Evolutionary conservation across 495 filamentous ascomycete species (phyloP).

Genomic region (Trypethelium eluteriae): DNA sequence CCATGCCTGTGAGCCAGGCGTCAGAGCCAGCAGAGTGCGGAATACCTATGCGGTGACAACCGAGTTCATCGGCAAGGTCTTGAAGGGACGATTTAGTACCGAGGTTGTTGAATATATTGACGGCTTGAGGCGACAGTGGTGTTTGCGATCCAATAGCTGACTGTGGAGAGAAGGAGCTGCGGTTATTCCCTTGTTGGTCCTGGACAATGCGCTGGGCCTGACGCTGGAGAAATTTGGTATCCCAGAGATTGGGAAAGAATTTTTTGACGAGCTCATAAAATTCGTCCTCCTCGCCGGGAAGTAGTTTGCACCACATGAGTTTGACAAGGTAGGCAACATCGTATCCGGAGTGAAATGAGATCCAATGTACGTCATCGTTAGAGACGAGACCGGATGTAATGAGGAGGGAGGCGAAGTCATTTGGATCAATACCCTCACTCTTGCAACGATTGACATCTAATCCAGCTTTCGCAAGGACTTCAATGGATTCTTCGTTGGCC

Average conservation of each 20-base stretch:
- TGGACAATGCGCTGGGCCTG: constrained; percentile 51
- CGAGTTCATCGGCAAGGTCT: constrained; percentile 86
- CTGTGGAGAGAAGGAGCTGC: constrained; percentile 32
- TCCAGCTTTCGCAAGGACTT: constrained; percentile 75
- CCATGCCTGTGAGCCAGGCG: constrained; percentile 70
- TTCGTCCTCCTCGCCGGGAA: constrained; percentile 79
- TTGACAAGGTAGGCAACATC: constrained; percentile 97
- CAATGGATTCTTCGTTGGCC: constrained; percentile 89
- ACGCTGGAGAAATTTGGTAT: constrained; percentile 97
- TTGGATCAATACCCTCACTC: constrained; percentile 82
- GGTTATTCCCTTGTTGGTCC: not conserved
- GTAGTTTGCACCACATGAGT: constrained; percentile 66
- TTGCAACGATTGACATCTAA: constrained; percentile 80
- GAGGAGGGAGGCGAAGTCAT: constrained; percentile 77
- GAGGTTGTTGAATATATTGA: constrained; percentile 66
- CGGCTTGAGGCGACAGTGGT: constrained; percentile 53
- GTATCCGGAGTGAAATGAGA: constrained; percentile 97
- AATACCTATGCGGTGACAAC: constrained; percentile 73
- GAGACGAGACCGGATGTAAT: constrained; percentile 90
- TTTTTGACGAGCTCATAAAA: constrained; percentile 77
- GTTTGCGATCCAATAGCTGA: constrained; percentile 3
- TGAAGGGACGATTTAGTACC: constrained; percentile 83
- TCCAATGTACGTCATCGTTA: constrained; percentile 81
- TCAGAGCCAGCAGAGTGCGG: constrained; percentile 90
- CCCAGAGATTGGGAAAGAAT: constrained; percentile 88